Conservation (phyloP, 2,329 filamentous ascomycete species). For the Sporothrix pallida region DNA sequence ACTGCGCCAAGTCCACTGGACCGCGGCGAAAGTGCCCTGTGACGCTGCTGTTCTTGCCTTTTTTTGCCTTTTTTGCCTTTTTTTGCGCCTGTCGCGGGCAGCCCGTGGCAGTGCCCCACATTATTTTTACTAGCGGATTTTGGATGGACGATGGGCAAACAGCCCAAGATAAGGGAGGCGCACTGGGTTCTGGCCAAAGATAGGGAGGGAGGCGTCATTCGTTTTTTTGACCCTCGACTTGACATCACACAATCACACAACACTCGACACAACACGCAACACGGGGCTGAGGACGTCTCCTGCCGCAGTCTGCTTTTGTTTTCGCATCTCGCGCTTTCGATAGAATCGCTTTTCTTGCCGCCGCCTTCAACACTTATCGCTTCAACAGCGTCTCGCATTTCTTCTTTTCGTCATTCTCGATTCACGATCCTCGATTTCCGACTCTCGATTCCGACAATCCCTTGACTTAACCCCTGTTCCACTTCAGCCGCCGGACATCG, state of each 20-base stretch:
- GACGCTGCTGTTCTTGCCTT: background rate
- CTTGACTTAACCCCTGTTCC: background rate
- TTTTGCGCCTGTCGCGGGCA: background rate
- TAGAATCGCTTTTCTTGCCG: background rate
- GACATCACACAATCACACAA: background rate
- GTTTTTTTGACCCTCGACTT: background rate
- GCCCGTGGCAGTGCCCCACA: background rate
- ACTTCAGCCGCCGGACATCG: background rate
- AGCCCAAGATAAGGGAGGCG: too few relatives aligned
- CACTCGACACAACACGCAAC: background rate
- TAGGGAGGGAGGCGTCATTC: background rate
- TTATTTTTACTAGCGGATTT: background rate
- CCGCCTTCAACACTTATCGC: background rate
- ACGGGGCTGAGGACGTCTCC: background rate
- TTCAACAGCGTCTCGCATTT: slow-evolving; percentile 15
- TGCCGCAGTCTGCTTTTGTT: background rate
- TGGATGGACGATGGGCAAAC: too few relatives aligned
- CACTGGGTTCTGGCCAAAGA: background rate
- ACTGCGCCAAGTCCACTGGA: background rate
- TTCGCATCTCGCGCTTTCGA: background rate
- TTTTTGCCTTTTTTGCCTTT: background rate
- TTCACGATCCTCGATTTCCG: too few relatives aligned
- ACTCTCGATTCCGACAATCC: background rate
- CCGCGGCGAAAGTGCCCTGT: slow-evolving; percentile 1
- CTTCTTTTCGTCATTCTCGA: background rate